Conservation (phyloP, 2,329 filamentous ascomycete genomes). For the Rachicladosporium sp. region DNA sequence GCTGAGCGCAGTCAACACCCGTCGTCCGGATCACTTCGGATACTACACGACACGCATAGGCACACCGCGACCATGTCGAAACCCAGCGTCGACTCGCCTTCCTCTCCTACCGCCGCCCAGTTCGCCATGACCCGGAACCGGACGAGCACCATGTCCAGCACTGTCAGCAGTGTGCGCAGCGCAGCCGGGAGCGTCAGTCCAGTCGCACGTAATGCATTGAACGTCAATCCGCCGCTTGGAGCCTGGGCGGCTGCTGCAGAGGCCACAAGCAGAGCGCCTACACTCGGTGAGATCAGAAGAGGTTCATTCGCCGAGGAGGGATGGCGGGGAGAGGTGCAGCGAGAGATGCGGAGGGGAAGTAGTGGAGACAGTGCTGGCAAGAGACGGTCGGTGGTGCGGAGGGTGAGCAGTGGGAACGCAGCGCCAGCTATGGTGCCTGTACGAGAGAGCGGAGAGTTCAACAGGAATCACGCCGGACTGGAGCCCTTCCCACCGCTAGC, state of each 20-base stretch:
- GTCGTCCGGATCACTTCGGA: too few species aligned
- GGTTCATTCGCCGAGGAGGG: slow-evolving; percentile 6
- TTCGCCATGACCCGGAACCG: too few species aligned
- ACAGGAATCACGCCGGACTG: not conserved
- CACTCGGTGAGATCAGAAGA: slow-evolving; percentile 30
- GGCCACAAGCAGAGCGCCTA: slow-evolving; percentile 30
- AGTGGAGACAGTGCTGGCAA: slow-evolving; percentile 3
- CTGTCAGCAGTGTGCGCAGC: too few species aligned
- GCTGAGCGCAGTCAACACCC: too few species aligned
- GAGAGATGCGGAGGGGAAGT: slow-evolving; percentile 6
- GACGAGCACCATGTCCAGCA: too few species aligned
- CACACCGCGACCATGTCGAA: too few species aligned
- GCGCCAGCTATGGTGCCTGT: not conserved
- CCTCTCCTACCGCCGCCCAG: too few species aligned
- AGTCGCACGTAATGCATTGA: slow-evolving; percentile 1
- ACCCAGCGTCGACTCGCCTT: too few species aligned
- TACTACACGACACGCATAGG: too few species aligned
- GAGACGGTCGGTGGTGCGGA: too few species aligned
- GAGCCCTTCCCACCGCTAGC: not conserved
- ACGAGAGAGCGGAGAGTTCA: not conserved
- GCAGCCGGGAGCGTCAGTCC: not conserved
- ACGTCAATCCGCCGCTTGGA: slow-evolving; percentile 10
- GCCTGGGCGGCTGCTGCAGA: slow-evolving; percentile 29
- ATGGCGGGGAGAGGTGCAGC: slow-evolving; percentile 6
- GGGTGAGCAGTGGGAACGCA: too few species aligned